Conservation (phyloP, 108 stramenopile genomes). For the Stephanodiscus triporus region DNA sequence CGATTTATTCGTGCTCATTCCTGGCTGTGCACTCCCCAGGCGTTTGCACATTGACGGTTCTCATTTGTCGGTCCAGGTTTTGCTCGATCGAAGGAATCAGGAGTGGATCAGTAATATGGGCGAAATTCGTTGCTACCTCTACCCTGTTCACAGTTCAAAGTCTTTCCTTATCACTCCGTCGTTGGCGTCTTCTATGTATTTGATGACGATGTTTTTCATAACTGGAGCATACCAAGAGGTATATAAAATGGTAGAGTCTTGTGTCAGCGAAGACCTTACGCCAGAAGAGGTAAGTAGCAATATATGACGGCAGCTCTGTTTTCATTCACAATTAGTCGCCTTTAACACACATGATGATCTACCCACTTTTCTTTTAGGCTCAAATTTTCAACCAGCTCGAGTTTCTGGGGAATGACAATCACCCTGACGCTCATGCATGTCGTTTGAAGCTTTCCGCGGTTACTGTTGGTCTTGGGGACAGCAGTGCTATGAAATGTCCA, state of each 20-base stretch:
- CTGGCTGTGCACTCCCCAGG: conserved; percentile 92
- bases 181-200: conserved; percentile 94
- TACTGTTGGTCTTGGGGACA: conserved; percentile 86
- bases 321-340: not conserved
- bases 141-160: conserved; percentile 94
- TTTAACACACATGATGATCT: not conserved
- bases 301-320: conserved; percentile 13
- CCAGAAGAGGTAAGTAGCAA: conserved; percentile 83
- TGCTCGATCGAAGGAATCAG: conserved; percentile 91
- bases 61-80: conserved; percentile 86
- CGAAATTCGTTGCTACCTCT: conserved; percentile 95
- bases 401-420: conserved; percentile 92
- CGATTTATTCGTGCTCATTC: conserved; percentile 94
- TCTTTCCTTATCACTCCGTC: conserved; percentile 94
- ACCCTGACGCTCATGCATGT: conserved; percentile 96
- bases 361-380: conserved; percentile 38
- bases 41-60: conserved; percentile 83
- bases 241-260: conserved; percentile 95
- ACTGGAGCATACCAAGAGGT: conserved; percentile 95
- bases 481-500: conserved; percentile 88
- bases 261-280: conserved; percentile 94
- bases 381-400: conserved; percentile 94
- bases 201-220: conserved; percentile 96
- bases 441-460: conserved; percentile 91
- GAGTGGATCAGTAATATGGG: conserved; percentile 98